phyloP scores from a whole-genome alignment of 2,329 filamentous ascomycete species.

The Arthrobotrys iridis region DNA sequence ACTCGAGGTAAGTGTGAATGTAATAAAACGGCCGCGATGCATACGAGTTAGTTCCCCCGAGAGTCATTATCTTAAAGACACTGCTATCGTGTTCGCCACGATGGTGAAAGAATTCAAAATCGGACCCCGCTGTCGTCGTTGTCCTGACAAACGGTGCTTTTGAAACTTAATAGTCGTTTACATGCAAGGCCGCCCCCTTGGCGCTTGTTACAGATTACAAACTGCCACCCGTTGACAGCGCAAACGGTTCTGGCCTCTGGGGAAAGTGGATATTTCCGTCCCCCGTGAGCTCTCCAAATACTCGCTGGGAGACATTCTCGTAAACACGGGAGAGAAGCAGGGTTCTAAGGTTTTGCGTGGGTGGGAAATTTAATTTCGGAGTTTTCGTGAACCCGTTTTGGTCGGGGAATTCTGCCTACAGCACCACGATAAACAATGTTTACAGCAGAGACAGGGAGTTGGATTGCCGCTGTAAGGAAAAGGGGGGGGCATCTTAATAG shows the following conservation, averaged over 20 bases:
- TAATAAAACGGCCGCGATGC: too few species aligned
- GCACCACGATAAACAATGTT: slow-evolving; percentile 13
- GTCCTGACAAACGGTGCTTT: slow-evolving; percentile 15
- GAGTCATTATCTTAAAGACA: too few species aligned
- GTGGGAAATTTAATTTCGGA: slow-evolving; percentile 45
- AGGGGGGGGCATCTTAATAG: slow-evolving; percentile 17
- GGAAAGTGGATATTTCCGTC: slow-evolving; percentile 9
- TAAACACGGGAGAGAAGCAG: slow-evolving; percentile 39
- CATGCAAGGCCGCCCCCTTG: slow-evolving; percentile 19
- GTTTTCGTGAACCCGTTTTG: slow-evolving; percentile 37
- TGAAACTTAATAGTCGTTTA: slow-evolving; percentile 37
- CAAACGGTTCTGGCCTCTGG: slow-evolving; percentile 28
- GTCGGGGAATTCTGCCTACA: slow-evolving; percentile 29
- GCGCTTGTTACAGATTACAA: slow-evolving; percentile 55
- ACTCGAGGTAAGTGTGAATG: not conserved
- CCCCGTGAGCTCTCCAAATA: slow-evolving; percentile 30
- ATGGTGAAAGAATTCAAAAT: slow-evolving; percentile 4
- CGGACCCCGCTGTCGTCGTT: not conserved
- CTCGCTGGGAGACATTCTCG: slow-evolving; percentile 14
- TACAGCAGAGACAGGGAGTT: slow-evolving; percentile 12
- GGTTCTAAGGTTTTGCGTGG: slow-evolving; percentile 39
- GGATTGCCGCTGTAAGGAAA: slow-evolving; percentile 48
- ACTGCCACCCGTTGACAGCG: slow-evolving; percentile 43
- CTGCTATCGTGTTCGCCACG: not conserved
- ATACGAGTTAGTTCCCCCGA: too few species aligned